A percentile compares a stretch with the other conserved stretches of the same genome.
These are phyloP conservation scores for Blastobotrys chiropterorum DNA, from an alignment of 805 yeast genomes.

Conservation along the genomic window DNA sequence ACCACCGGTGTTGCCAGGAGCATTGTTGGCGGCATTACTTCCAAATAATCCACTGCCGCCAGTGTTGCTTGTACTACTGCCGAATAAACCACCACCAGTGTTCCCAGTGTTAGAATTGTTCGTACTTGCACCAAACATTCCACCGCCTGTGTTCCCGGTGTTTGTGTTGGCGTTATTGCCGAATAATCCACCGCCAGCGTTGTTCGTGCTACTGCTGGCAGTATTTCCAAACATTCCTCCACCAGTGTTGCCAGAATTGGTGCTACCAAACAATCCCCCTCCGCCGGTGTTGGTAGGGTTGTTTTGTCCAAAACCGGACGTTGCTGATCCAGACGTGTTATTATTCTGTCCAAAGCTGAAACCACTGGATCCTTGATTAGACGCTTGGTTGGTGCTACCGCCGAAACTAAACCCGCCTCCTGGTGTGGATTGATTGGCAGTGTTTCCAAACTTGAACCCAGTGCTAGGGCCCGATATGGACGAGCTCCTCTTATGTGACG, in stretches of 20 bases:
- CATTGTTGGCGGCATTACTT: neutral
- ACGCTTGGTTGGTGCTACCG: neutral
- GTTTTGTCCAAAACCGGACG: constrained; percentile 1
- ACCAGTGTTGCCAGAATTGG: neutral
- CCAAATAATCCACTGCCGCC: constrained; percentile 8
- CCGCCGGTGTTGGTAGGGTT: neutral
- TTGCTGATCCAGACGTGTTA: neutral
- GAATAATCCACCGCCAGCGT: constrained; percentile 21
- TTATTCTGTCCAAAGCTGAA: constrained; percentile 3
- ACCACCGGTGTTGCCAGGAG: neutral
- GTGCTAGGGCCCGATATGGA: constrained; percentile 2
- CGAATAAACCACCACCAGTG: constrained; percentile 5
- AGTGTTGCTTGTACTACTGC: neutral
- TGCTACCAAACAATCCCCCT: constrained; percentile 3
- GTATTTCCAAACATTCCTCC: constrained; percentile 21
- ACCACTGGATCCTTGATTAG: neutral
- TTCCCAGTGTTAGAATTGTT: neutral
- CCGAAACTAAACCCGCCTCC: neutral
- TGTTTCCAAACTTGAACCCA: neutral
- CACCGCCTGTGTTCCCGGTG: constrained; percentile 11
- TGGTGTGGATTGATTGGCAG: neutral
- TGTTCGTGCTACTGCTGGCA: constrained; percentile 15
- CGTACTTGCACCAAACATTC: constrained; percentile 20
- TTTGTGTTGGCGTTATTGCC: constrained; percentile 11
- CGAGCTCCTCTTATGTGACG: neutral